Conservation (phyloP, 441 rosid species). For the Gossypium gossypioides region DNA sequence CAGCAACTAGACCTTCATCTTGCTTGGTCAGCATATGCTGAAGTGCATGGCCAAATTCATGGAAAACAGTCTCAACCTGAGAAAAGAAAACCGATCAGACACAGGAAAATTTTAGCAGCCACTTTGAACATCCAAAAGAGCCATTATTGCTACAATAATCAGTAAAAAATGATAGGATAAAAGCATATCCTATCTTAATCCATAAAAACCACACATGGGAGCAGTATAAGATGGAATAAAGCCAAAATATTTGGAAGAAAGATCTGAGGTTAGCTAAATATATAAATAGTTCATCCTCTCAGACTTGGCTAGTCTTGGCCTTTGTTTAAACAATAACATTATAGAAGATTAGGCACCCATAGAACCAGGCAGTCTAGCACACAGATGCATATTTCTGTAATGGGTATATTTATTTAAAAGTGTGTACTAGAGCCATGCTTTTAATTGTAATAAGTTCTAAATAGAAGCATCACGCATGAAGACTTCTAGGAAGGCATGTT, state of each 20-base stretch:
- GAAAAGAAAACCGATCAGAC: slow-evolving; percentile 6
- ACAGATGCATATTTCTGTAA: not conserved
- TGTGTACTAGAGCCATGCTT: not conserved
- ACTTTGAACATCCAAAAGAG: slow-evolving; percentile 3
- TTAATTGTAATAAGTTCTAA: not conserved
- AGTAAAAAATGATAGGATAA: not conserved
- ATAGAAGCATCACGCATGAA: not conserved
- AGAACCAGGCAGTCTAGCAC: not conserved
- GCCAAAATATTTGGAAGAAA: not conserved
- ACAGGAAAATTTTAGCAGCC: not conserved
- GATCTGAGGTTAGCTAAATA: not conserved
- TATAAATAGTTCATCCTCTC: not conserved
- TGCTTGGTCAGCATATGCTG: slow-evolving; percentile 89
- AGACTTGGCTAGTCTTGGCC: not conserved
- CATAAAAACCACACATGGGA: not conserved
- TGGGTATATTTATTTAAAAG: not conserved
- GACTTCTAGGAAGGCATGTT: not conserved
- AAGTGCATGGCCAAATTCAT: slow-evolving; percentile 96
- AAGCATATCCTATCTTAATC: not conserved
- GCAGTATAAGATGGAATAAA: not conserved
- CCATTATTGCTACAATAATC: not conserved
- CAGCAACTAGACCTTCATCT: slow-evolving; percentile 87
- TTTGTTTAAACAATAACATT: not conserved
- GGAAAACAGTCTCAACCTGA: slow-evolving; percentile 89
- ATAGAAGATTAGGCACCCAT: not conserved